Evolutionary conservation across 805 yeast genomes (phyloP).

Genomic region (Candida chilensis): DNA sequence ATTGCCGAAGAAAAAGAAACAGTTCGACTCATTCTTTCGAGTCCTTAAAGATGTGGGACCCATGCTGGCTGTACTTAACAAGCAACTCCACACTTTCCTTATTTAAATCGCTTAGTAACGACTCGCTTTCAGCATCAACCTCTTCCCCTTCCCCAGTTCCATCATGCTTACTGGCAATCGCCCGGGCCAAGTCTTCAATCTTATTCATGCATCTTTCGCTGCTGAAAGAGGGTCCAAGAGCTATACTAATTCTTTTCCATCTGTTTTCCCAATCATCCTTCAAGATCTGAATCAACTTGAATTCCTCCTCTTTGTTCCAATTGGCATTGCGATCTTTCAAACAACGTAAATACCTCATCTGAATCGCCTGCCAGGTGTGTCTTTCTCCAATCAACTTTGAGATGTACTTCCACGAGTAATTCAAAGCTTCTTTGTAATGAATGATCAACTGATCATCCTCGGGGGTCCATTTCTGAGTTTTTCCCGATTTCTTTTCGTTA

Average conservation of each 20-base stretch:
- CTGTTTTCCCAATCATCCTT: constrained; percentile 29
- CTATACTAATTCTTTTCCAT: constrained; percentile 25
- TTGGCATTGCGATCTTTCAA: constrained; percentile 21
- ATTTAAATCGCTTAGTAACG: constrained; percentile 10
- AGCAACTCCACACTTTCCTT: constrained; percentile 1
- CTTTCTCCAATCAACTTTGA: constrained; percentile 15
- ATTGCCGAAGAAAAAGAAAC: too few species aligned
- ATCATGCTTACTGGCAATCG: constrained; percentile 6
- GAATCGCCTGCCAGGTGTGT: constrained; percentile 37
- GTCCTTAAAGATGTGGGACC: too few species aligned
- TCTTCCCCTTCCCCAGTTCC: background rate
- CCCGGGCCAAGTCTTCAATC: constrained; percentile 16
- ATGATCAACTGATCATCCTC: constrained; percentile 24
- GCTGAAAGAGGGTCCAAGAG: constrained; percentile 15
- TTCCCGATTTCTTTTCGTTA: background rate
- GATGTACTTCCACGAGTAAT: constrained; percentile 27
- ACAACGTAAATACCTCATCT: constrained; percentile 33
- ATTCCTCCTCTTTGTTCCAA: constrained; percentile 23
- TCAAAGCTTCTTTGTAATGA: constrained; percentile 22
- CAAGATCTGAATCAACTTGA: constrained; percentile 15
- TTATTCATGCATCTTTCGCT: constrained; percentile 17
- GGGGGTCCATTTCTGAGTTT: constrained; percentile 14
- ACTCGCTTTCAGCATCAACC: background rate
- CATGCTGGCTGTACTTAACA: too few species aligned
- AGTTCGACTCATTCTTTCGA: too few species aligned